Evolutionary conservation across 1,284 basidiomycete genomes (phyloP), one percentile per base, ranked within the genome.

Genomic region (Trametes versicolor): DNA sequence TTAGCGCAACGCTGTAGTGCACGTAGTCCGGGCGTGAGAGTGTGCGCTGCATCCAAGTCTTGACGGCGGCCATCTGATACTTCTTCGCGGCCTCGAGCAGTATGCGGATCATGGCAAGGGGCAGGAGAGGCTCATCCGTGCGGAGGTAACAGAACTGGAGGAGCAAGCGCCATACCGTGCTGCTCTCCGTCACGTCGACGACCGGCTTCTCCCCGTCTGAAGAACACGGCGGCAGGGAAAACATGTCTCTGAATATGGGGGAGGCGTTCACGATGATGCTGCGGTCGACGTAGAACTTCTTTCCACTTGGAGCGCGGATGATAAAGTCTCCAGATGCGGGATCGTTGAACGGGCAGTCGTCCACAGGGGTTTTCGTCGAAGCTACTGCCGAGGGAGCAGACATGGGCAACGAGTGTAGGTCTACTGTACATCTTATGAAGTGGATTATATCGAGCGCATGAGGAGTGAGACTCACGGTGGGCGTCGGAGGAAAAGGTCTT

Each of bases 31-130:
- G 15, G 1, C 62, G 64, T 0, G 70, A 54, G 2, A 70, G 43
- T 41, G 70, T n/a, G 71, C 72, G 15, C 47, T 37, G 17, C 47
- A 65, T 45, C 47, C 39, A 27, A 0, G 21, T 54, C 2, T 32
- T 41, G n/a, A 56, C 19, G 9, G 51, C 19, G 50, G 78, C 75
- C 75, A 80, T 80, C 15, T 68, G 66, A 29, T 81, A 80, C 59
- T 81, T 81, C 21, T 68, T 52, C 10, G 75, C 76, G 0, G 73
- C 76, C 36, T 70, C 69, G 32, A 78, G 62, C 2, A 79, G 68
- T 4, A 47, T 61, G n/a, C 72, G 63, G 17, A 73, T 58, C 15
- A 71, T 71, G 19, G 51, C 67, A 23, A 65, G 51, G 25, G 47
- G 23, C 5, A 43, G 12, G 50, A 50, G 57, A 7, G 69, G 68